phyloP scores from a whole-genome alignment of 73 alveolate species.

The Durusdinium trenchii region DNA sequence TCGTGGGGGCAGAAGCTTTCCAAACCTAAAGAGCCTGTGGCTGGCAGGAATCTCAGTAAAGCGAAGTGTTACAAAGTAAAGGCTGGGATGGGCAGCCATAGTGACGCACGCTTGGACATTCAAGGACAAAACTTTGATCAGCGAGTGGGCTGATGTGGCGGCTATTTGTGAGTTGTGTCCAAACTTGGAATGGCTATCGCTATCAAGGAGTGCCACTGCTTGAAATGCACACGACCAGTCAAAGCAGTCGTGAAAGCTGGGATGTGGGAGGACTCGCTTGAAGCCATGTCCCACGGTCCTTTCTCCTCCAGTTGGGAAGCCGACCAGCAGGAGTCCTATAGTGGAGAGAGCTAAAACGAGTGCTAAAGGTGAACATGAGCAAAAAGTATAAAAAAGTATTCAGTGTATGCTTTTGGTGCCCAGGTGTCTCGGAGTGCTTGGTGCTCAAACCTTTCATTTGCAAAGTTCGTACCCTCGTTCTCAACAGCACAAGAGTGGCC shows the following conservation, averaged over 20 bases:
- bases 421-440: constrained; percentile 79
- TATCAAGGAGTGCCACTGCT: constrained; percentile 25
- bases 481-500: constrained; percentile 72
- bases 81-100: not conserved
- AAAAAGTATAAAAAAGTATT: not conserved
- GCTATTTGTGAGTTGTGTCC: constrained; percentile 93
- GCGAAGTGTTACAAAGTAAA: not conserved
- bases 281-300: constrained; percentile 30
- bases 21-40: constrained; percentile 86
- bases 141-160: constrained; percentile 86
- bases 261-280: constrained; percentile 71
- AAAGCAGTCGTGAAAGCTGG: not conserved
- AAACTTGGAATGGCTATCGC: constrained; percentile 86
- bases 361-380: not conserved
- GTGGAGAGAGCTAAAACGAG: not conserved
- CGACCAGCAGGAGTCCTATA: constrained; percentile 4
- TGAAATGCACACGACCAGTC: not conserved
- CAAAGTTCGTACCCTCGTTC: constrained; percentile 85
- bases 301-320: constrained; percentile 48
- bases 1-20: constrained; percentile 39
- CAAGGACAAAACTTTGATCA: constrained; percentile 70
- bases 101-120: not conserved
- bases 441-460: constrained; percentile 78
- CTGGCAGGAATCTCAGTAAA: constrained; percentile 30
- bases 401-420: not conserved